These are phyloP conservation scores for Aphanomyces invadans DNA, from an alignment of 352 stramenopile species.

Conservation along the genomic window DNA sequence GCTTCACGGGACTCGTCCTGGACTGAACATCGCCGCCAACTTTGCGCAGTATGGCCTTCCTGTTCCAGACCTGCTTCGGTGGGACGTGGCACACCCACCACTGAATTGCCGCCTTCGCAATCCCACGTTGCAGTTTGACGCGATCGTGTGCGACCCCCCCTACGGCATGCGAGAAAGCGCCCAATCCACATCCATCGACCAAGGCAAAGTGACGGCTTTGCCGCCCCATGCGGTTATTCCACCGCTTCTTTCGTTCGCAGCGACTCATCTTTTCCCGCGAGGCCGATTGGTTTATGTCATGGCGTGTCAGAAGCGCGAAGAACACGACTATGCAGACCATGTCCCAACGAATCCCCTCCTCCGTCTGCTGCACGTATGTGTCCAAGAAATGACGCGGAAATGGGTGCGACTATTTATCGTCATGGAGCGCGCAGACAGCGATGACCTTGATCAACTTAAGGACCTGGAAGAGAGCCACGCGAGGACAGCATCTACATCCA, in stretches of 20 bases:
- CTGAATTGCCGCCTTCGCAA: background rate
- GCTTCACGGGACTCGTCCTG: background rate
- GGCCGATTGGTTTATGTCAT: conserved; percentile 40
- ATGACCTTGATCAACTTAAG: too few species aligned
- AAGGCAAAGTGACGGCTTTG: background rate
- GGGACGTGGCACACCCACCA: conserved; percentile 37
- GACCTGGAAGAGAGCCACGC: too few species aligned
- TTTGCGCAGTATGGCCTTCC: conserved; percentile 72
- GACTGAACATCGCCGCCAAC: conserved; percentile 34
- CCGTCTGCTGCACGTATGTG: conserved; percentile 25
- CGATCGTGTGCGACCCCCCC: conserved; percentile 66
- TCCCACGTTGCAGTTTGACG: conserved; percentile 33
- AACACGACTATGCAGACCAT: conserved; percentile 24
- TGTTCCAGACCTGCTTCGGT: conserved; percentile 73
- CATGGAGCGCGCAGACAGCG: conserved; percentile 28
- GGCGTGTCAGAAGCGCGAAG: conserved; percentile 21
- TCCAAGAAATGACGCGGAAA: conserved; percentile 28
- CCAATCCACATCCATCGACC: conserved; percentile 41
- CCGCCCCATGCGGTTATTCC: conserved; percentile 81
- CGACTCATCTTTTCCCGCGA: conserved; percentile 27
- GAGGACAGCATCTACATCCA: background rate
- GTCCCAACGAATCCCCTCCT: conserved; percentile 32
- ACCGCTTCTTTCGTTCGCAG: conserved; percentile 75
- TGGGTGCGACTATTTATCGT: conserved; percentile 29
- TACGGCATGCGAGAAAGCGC: conserved; percentile 75